Base-by-base conservation (phyloP, 1,284 basidiomycete species). In the Puccinia novopanici region DNA sequence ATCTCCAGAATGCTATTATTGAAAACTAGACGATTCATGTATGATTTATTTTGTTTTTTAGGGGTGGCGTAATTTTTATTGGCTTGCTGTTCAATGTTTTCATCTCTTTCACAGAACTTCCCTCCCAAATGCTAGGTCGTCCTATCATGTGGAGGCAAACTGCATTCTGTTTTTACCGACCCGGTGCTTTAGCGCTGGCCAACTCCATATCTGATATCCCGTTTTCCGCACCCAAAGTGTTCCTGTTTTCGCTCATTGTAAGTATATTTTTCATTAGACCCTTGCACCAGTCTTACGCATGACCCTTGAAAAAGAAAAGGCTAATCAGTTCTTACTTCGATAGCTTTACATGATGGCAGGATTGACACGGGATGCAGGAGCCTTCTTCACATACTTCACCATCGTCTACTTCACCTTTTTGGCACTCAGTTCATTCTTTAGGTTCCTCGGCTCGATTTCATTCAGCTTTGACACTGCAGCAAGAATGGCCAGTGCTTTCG, bases 11-110 rank as follows among this genome's bases (percentile, higher is more conserved):
- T 50, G 4, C 42, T 8, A 6, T 40, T 52, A 42, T 17, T 50
- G 37, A 12, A 27, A 12, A 24, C 19, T 15, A 34, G 2, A 34
- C 37, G 50, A 65, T 65, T 65, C 19, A 17, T 65, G 61, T 10
- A 40, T 3, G 19, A n/a, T 15, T 3, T n/a, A 17, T n/a, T 42
- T 40, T 63, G 12, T 13, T 48, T 0, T 27, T 17, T 30, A 90
- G 93, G 82, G 94, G 93, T 45, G 90, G 92, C 86, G 90, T 93
- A 61, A 90, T 95, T 77, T 95, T 95, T 86, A 85, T 88, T 55
- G 55, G 78, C 3, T 27, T 80, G 15, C 50, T 80, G n/a, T 80
- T 80, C 48, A 80, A 80, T 45, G 71, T 80, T 13, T 80, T 80
- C 22, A 68, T 68, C 6, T 65, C 84, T 61, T 70, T 81, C 85